Percentiles rank a stretch among this genome's conserved stretches.
Evolutionary conservation across 2,329 filamentous ascomycete genomes (phyloP).

Genomic region (Parastagonospora nodorum): DNA sequence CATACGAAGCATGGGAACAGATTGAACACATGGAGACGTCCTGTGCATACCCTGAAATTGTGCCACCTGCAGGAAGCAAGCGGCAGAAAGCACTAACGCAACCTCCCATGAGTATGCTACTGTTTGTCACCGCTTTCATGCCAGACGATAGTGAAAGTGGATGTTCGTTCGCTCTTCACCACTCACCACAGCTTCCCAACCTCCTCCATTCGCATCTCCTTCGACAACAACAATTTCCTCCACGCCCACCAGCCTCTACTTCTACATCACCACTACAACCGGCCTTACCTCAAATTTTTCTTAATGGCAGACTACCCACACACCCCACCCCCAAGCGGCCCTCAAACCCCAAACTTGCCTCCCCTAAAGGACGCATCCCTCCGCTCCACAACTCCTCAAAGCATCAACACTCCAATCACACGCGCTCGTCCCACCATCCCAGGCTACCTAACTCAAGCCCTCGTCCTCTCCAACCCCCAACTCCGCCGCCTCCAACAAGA

Average conservation of each 20-base stretch:
- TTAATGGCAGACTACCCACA: neutral
- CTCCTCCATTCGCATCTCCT: neutral
- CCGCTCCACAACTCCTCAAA: neutral
- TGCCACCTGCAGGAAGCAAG: no score
- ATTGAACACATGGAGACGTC: no score
- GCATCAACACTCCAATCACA: neutral
- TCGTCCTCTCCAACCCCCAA: conserved; percentile 10
- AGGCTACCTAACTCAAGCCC: conserved; percentile 15
- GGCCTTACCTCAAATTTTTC: neutral
- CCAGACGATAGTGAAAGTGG: no score
- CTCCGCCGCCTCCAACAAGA: conserved; percentile 33
- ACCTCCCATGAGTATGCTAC: no score
- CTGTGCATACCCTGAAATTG: no score
- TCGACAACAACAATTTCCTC: neutral
- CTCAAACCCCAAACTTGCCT: neutral
- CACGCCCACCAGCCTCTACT: no score
- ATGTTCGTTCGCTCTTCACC: neutral
- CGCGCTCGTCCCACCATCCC: neutral
- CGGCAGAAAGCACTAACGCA: no score
- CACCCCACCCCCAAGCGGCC: neutral
- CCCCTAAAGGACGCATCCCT: neutral
- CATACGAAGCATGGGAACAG: no score
- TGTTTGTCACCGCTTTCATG: no score
- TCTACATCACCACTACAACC: neutral
- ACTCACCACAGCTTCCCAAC: neutral